Percentiles rank a stretch among this genome's conserved stretches.
These are phyloP conservation scores for Trametes cingulata DNA, from an alignment of 768 basidiomycete species.

Conservation along the genomic window DNA sequence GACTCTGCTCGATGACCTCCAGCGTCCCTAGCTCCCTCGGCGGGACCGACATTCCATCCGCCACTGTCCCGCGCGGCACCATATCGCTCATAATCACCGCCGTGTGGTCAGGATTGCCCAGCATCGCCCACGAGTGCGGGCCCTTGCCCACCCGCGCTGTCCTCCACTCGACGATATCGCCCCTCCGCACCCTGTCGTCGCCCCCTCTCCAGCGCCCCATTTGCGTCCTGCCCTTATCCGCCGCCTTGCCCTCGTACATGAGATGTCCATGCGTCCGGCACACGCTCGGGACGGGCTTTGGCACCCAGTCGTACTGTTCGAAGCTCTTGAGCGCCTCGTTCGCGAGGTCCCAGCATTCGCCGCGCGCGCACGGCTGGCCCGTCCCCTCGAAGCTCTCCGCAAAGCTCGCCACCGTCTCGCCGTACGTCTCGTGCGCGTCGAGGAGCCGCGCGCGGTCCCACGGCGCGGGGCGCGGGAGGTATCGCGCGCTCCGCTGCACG, in stretches of 20 bases:
- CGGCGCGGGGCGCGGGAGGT: constrained; percentile 41
- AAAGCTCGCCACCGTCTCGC: constrained; percentile 48
- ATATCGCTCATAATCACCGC: constrained; percentile 48
- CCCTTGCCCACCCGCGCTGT: constrained; percentile 38
- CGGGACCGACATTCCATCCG: constrained; percentile 37
- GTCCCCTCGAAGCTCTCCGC: constrained; percentile 47
- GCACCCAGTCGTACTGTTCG: constrained; percentile 42
- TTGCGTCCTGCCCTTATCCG: constrained; percentile 32
- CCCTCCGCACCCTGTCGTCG: constrained; percentile 50
- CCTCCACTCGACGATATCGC: constrained; percentile 59
- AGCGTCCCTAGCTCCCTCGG: constrained; percentile 44
- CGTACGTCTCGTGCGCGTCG: constrained; percentile 49
- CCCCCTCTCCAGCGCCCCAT: constrained; percentile 51
- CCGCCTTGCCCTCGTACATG: constrained; percentile 45
- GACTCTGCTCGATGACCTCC: constrained; percentile 57
- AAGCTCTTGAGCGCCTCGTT: constrained; percentile 49
- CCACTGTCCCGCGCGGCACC: constrained; percentile 32
- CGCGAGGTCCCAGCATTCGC: constrained; percentile 63
- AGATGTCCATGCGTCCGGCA: constrained; percentile 57
- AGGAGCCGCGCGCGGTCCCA: constrained; percentile 38
- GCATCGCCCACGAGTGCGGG: constrained; percentile 19
- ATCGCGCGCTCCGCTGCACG: constrained; percentile 39
- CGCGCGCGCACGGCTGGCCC: constrained; percentile 47
- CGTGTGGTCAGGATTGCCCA: constrained; percentile 59
- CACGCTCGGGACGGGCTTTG: constrained; percentile 48